Conservation (phyloP, 2,329 filamentous ascomycete genomes). For the Ophiocordyceps camponoti-saundersi region DNA sequence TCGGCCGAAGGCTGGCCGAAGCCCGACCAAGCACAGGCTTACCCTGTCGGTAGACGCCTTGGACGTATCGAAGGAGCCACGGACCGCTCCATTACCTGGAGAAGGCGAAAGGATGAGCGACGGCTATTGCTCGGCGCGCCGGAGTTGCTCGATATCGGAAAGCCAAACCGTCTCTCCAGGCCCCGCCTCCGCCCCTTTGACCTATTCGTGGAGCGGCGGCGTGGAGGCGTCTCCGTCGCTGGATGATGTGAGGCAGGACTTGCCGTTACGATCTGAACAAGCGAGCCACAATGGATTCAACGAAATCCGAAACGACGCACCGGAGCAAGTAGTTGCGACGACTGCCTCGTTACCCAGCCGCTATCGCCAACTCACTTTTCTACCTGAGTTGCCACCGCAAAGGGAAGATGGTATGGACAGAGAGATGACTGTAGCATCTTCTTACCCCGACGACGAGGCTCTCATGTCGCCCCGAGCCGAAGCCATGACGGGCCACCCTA, state of each 20-base stretch:
- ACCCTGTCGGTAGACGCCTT: conserved; percentile 44
- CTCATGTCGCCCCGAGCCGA: conserved; percentile 56
- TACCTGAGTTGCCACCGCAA: not conserved
- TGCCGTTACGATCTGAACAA: conserved; percentile 9
- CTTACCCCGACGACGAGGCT: conserved; percentile 28
- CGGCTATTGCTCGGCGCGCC: conserved; percentile 8
- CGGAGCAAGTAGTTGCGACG: not conserved
- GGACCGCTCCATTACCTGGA: conserved; percentile 41
- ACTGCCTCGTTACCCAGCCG: not conserved
- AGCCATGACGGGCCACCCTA: conserved; percentile 54
- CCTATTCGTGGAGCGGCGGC: conserved; percentile 37
- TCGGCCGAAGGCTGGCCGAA: conserved; percentile 32
- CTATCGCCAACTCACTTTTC: too few species aligned
- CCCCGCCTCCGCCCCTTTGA: conserved; percentile 50
- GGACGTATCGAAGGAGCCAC: conserved; percentile 35
- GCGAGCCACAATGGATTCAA: conserved; percentile 18
- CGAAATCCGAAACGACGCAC: conserved; percentile 3
- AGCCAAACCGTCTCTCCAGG: conserved; percentile 37
- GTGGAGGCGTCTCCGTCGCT: conserved; percentile 9
- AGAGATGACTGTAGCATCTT: conserved; percentile 17
- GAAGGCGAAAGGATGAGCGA: conserved; percentile 29
- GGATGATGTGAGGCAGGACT: conserved; percentile 1
- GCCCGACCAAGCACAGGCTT: conserved; percentile 41
- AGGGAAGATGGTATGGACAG: conserved; percentile 8
- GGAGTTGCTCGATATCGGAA: conserved; percentile 36